Percentiles rank a stretch among this genome's conserved stretches.
phyloP scores from a whole-genome alignment of 352 stramenopile genomes.

The Pythium rhizo-oryzae region DNA sequence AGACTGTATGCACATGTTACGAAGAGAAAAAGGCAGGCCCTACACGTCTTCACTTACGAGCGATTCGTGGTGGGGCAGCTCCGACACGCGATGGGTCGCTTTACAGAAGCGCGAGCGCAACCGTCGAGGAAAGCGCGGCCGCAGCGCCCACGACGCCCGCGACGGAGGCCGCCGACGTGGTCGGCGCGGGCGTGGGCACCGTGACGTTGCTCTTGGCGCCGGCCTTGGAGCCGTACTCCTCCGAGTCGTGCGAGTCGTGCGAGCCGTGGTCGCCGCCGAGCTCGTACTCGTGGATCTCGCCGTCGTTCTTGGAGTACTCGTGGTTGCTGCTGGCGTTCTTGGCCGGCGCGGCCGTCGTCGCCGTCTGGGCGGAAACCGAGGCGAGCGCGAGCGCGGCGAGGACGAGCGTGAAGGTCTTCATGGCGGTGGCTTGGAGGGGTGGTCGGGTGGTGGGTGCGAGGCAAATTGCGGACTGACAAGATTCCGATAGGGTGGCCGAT shows the following conservation, averaged over 20 bases:
- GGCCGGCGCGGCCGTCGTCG: constrained; percentile 7
- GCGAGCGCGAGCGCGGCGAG: constrained; percentile 22
- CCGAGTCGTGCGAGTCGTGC: not conserved
- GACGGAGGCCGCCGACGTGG: constrained; percentile 12
- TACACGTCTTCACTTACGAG: too few species aligned
- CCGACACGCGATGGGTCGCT: too few species aligned
- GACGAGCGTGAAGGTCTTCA: constrained; percentile 30
- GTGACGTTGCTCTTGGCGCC: constrained; percentile 12
- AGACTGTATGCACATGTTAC: too few species aligned
- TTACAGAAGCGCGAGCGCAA: constrained; percentile 16
- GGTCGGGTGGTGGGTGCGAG: constrained; percentile 4
- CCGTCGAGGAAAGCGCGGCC: constrained; percentile 11
- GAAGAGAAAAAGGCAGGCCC: too few species aligned
- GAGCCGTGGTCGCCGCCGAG: not conserved
- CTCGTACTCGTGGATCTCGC: constrained; percentile 19
- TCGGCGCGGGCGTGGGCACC: constrained; percentile 5
- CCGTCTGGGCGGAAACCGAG: constrained; percentile 14
- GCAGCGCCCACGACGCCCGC: constrained; percentile 12
- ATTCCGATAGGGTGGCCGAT: not conserved
- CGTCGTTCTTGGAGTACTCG: not conserved
- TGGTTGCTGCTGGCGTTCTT: constrained; percentile 5
- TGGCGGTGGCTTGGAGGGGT: not conserved
- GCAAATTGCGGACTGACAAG: constrained; percentile 20
- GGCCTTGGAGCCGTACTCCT: not conserved
- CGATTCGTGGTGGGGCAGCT: too few species aligned